Percentiles rank a stretch among this genome's conserved stretches.
These are phyloP conservation scores for Metarhizium guizhouense DNA, from an alignment of 2,329 filamentous ascomycete genomes.

Conservation along the genomic window DNA sequence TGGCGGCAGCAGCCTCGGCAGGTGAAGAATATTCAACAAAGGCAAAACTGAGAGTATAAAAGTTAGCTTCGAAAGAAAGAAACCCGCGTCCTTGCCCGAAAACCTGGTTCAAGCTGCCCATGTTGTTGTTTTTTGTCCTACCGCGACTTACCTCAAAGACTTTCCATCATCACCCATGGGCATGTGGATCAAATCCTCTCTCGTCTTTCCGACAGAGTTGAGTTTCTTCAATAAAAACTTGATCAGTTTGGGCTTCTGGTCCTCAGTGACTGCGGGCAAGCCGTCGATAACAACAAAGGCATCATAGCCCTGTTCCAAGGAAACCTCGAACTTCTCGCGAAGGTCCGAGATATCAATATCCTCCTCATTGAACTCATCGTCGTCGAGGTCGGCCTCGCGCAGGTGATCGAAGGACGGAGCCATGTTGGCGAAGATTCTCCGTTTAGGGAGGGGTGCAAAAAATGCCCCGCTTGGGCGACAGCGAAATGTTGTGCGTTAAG, in stretches of 20 bases:
- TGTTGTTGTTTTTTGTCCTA: background rate
- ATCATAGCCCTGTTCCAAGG: constrained; percentile 91
- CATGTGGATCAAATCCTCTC: constrained; percentile 88
- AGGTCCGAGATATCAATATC: constrained; percentile 95
- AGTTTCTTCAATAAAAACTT: constrained; percentile 96
- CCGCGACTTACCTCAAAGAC: constrained; percentile 64
- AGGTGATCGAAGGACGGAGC: constrained; percentile 83
- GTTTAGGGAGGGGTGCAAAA: constrained; percentile 23
- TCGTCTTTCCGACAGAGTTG: constrained; percentile 72
- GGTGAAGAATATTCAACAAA: constrained; percentile 94
- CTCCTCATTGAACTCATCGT: constrained; percentile 81
- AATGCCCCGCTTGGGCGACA: constrained; percentile 26
- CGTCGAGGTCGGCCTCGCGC: constrained; percentile 79
- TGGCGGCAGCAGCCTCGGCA: constrained; percentile 80
- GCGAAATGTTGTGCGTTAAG: constrained; percentile 7
- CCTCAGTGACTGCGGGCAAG: constrained; percentile 78
- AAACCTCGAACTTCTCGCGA: constrained; percentile 88
- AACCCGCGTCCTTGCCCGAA: background rate
- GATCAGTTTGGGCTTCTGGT: constrained; percentile 86
- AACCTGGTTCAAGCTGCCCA: background rate
- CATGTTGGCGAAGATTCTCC: constrained; percentile 53
- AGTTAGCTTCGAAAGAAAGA: background rate
- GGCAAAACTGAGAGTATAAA: constrained; percentile 57
- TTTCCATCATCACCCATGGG: constrained; percentile 80
- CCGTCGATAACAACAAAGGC: constrained; percentile 95